Evolutionary conservation across 805 yeast species (phyloP).

Genomic region (Isabelozyma gotoi): DNA sequence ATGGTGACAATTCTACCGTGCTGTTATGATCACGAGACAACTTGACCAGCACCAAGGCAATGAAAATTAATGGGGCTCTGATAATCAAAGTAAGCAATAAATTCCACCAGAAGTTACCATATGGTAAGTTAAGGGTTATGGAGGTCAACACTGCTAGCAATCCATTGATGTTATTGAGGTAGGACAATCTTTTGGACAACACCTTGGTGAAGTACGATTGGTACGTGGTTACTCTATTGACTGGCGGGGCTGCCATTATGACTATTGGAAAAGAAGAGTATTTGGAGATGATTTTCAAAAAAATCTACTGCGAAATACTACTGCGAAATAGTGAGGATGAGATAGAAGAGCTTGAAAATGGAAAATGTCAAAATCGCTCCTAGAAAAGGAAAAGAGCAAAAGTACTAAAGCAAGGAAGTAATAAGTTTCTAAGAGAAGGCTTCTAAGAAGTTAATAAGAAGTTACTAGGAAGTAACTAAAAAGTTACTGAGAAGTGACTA

Average conservation of each 20-base stretch:
- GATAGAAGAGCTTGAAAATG: no score
- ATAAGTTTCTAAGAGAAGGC: no score
- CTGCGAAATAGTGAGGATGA: not conserved
- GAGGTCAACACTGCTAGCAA: constrained; percentile 25
- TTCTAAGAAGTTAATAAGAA: no score
- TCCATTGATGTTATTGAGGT: constrained; percentile 28
- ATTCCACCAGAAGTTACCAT: constrained; percentile 31
- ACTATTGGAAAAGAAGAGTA: not conserved
- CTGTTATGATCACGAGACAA: constrained; percentile 20
- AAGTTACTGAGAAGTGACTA: no score
- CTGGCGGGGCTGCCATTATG: not conserved
- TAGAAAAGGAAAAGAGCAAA: no score
- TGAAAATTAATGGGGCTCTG: constrained; percentile 30
- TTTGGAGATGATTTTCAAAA: not conserved
- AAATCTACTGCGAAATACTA: not conserved
- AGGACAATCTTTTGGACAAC: constrained; percentile 32
- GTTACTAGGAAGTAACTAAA: no score
- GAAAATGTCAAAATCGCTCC: no score
- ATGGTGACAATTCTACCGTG: constrained; percentile 29
- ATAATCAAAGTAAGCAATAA: constrained; percentile 19
- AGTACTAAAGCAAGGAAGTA: no score
- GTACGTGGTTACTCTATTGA: constrained; percentile 15
- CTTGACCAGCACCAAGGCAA: constrained; percentile 26
- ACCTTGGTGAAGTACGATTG: constrained; percentile 28
- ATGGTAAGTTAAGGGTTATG: constrained; percentile 24